Evolutionary conservation across 176 grass and related monocot species (phyloP).

Genomic region (Aechmea fasciata): DNA sequence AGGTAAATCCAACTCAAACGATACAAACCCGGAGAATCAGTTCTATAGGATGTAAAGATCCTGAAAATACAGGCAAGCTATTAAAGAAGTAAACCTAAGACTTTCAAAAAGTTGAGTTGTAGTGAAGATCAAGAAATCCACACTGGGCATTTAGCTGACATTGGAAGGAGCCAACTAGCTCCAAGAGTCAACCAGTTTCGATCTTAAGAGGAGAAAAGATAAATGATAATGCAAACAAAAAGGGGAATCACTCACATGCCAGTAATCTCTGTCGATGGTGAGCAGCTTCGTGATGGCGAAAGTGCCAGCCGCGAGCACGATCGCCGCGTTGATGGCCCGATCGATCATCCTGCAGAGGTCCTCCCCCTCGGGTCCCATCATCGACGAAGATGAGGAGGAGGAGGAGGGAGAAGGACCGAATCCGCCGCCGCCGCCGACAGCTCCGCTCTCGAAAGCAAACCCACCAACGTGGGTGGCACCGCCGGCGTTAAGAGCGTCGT

Average conservation of each 20-base stretch:
- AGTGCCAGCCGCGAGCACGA: slow-evolving; percentile 83
- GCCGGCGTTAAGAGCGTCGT: neutral
- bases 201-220: neutral
- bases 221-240: neutral
- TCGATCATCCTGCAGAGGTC: slow-evolving; percentile 31
- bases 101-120: too few relatives aligned
- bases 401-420: slow-evolving; percentile 10
- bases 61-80: too few relatives aligned
- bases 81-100: too few relatives aligned
- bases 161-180: neutral
- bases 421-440: slow-evolving; percentile 12
- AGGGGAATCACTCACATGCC: slow-evolving; percentile 48
- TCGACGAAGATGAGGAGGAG: neutral
- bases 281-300: slow-evolving; percentile 89
- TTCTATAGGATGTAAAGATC: too few relatives aligned
- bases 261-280: slow-evolving; percentile 92
- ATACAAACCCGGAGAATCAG: too few relatives aligned
- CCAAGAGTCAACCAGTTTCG: neutral
- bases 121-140: too few relatives aligned
- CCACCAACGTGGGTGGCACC: slow-evolving; percentile 16
- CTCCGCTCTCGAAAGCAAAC: slow-evolving; percentile 39
- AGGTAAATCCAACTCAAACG: too few relatives aligned
- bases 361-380: slow-evolving; percentile 3
- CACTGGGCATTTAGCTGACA: too few relatives aligned
- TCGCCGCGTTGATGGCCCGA: slow-evolving; percentile 63